Evolutionary conservation across 2,329 filamentous ascomycete species (phyloP), one percentile per base, ranked within the genome.

Genomic region (Diplodia sapinea): DNA sequence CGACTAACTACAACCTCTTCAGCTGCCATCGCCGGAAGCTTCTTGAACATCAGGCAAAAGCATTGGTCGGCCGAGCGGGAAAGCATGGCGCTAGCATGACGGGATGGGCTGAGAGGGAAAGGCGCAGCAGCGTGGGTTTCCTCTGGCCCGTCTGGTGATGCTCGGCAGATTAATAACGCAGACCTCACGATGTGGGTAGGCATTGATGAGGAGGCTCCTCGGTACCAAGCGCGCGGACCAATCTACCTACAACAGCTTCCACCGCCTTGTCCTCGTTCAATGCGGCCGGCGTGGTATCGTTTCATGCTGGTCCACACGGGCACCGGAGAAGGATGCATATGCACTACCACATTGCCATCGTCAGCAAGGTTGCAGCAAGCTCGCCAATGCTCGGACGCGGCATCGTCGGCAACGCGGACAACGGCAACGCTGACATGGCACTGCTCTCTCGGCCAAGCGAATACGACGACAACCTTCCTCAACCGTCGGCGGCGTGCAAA

Each of bases 391-490:
- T 43, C 23, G 23, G 38, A 20, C 6, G 7, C 29, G 57, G 40
- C 23, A 33, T 50, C 40, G 4, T n/a, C 56, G 36, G 56, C 56
- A 47, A 15, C 57, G n/a, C 11, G n/a, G 54, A 13, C 55, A 43
- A 40, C 33, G 6, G 13, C 26, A n/a, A 47, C n/a, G 36, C 23
- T 26, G 15, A 29, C 38, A 59, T 23, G 38, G 17, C 3, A 29
- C 38, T 23, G 23, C 5, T 12, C 20, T 20, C 38, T 38, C 9
- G 17, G 20, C 47, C 47, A 51, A 26, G 29, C 59, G 59, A 63
- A 63, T 63, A 63, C 59, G 59, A 63, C 23, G 50, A 51, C 33
- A 36, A 36, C 59, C 59, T 63, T 50, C 38, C 59, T 36, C 43
- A 63, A n/a, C 20, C 36, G 43, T 38, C 59, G 47, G 7, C 40